These are phyloP conservation scores for Wolfiporia cocos DNA, from an alignment of 1,284 basidiomycete species.

Conservation along the genomic window DNA sequence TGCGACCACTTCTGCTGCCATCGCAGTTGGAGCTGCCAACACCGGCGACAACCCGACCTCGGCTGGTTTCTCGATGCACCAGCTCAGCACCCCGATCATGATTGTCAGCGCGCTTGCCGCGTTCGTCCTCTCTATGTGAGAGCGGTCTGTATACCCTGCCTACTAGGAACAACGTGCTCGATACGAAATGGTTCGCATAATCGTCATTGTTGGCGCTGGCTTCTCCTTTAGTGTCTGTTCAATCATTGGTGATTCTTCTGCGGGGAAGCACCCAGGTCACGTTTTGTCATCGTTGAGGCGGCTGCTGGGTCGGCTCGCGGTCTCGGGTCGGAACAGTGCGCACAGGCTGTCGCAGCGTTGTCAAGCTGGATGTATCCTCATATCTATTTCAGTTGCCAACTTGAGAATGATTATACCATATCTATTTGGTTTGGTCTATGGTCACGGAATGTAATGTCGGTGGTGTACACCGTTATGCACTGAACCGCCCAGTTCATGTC, in stretches of 20 bases:
- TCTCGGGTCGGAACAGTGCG: slow-evolving; percentile 4
- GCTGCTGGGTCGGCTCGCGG: slow-evolving; percentile 9
- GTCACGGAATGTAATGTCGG: background rate
- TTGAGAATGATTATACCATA: slow-evolving; percentile 8
- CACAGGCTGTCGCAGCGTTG: slow-evolving; percentile 8
- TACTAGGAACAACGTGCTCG: background rate
- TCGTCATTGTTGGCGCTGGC: slow-evolving; percentile 6
- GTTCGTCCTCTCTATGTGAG: slow-evolving; percentile 22
- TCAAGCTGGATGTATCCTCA: slow-evolving; percentile 9
- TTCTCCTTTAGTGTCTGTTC: background rate
- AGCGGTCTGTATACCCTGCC: slow-evolving; percentile 8
- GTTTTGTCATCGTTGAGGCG: slow-evolving; percentile 1
- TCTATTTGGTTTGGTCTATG: slow-evolving; percentile 3
- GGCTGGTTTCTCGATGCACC: slow-evolving; percentile 22
- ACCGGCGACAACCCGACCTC: slow-evolving; percentile 33
- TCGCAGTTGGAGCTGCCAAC: slow-evolving; percentile 47
- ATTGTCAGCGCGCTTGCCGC: slow-evolving; percentile 24
- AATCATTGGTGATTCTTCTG: background rate
- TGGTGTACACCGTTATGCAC: too few relatives aligned
- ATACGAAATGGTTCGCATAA: slow-evolving; percentile 4
- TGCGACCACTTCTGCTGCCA: slow-evolving; percentile 15
- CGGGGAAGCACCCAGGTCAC: slow-evolving; percentile 1
- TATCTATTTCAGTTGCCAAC: slow-evolving; percentile 6
- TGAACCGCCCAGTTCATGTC: too few relatives aligned
- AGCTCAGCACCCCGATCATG: slow-evolving; percentile 20